Base-by-base conservation (phyloP, 257 asterid species). In the Ajuga chamaepitys region DNA sequence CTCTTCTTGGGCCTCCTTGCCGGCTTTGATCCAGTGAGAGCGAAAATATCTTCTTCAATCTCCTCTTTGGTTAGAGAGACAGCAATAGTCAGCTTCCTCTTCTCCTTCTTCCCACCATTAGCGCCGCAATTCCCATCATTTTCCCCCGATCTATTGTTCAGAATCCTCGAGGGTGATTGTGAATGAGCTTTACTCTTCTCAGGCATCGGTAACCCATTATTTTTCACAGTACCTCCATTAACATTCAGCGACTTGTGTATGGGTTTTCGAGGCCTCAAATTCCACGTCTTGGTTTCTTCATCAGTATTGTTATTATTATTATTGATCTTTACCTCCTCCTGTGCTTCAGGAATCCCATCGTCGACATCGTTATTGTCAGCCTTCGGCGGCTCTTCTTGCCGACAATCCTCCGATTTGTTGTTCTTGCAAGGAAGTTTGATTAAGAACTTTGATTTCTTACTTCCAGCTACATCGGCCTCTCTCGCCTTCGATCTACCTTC, bases 1-100 rank as follows among this genome's bases (percentile, higher is more conserved):
- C 92, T 85, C 80, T 89, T 89, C 83, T 77, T 89, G 4, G 97
- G 94, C 74, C 88, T 83, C 75, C 89, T 85, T 9, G 83, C 67
- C 32, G 88, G 94, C 77, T 82, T 89, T 21, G 82, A 81, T 71
- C 88, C 91, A 16, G 89, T 73, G 74, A 89, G 50, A 17, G 85
- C 69, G 61, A 78, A 81, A 5, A 85, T 51, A 78, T 89, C 97
- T 78, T 78, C 95, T 53, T 89, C 95, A 21, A 86, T 89, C 72
- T 89, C 95, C 34, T 75, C 82, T 73, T 75, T 81, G 12, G 87
- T 52, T 18, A 89, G 83, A 0, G 86, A 10, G 26, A 80, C 60
- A 11, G 68, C 40, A 30, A 89, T 70, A 73, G 63, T 79, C 68
- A 55, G 66, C 72, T 77, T 86, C 71, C 62, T 75, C 79, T 79